Evolutionary conservation across 148 eudicot species (phyloP), one percentile per base, ranked within the genome.

Genomic region (Vaccinium macrocarpon): DNA sequence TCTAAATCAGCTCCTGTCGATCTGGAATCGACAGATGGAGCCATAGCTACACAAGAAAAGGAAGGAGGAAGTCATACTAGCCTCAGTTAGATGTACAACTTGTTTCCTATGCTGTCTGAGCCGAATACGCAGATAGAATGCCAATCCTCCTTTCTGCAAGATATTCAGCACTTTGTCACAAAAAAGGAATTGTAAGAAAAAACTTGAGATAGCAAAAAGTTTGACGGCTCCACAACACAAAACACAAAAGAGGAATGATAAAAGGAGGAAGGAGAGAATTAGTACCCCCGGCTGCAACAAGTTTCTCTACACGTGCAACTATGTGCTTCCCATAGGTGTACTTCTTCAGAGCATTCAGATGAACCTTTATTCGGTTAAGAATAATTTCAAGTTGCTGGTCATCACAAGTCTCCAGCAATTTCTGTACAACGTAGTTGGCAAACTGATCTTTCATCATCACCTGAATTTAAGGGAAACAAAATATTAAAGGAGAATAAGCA

Each of bases 381-480:
- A 96, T 94, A 81, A 91, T 90, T 87, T 94, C 98, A 29, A 96
- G 90, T 71, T 93, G 89, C 87, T 94, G 91, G 90, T 93, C 98
- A 85, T 89, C 93, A 90, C 98, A 96, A n/a, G 98, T 96, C 81
- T 96, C 98, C 81, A 96, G 87, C 59, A 96, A 96, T 87, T 96
- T 96, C 89, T 96, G 98, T 29, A 68, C 73, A 29, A 68, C 73
- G 42, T 68, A 68, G 73, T 68, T 68, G 73, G 73, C 73, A 13
- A 96, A 96, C 64, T 93, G 98, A 87, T 96, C 98, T 85, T 96
- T 96, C 98, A 96, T 96, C 98, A 96, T 96, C 21, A 96, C 98
- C 98, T 96, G 90, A 27, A 68, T 29, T 0, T 16, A 68, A 68
- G 72, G 72, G 72, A 8, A 11, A 66, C 32, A 66, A 14, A 6